Base-by-base conservation (phyloP, 129 eudicot genomes). In the Daucus carota region DNA sequence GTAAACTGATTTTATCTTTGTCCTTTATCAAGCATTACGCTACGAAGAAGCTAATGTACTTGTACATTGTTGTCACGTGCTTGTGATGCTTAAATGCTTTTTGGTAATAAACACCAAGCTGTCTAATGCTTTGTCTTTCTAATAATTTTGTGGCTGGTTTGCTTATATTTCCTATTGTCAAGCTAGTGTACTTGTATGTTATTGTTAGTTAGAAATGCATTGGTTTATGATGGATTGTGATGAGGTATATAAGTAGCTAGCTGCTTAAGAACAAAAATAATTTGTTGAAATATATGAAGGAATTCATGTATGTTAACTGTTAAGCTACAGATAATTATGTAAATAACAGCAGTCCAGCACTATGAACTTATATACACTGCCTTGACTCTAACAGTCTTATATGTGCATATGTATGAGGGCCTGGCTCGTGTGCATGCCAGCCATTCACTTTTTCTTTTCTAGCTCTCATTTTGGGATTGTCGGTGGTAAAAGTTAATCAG, bases 31-130 rank as follows among this genome's bases (percentile, higher is more conserved):
- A 57, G 32, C 70, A 28, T 63, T 29, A 29, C 36, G 28, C 38
- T 28, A 62, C 3, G 69, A 28, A 12, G 70, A 29, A 63, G 70
- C 70, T 63, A 63, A 31, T 29, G 70, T 29, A 26, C 70, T 63
- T 62, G 3, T 26, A 62, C 69, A 29, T 29, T 63, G 38, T n/a
- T 62, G 70, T 63, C 70, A 29, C 38, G 22, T 63, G 29, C 40
- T 29, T 63, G 22, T 63, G 70, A 63, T 63, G 70, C 70, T 29
- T 13, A 28, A 63, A 5, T 63, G 70, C 70, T 63, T 63, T 38
- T 28, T 63, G 22, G 26, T 63, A 63, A 63, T 63, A 63, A 63
- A 63, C 18, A 29, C 18, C 8, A 63, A 15, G 36, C 22, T 28
- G 34, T 63, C 40, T 29, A 26, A 29, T 62, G 70, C 38, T 28